These are phyloP conservation scores for Xylaria sp. DNA, from an alignment of 2,329 filamentous ascomycete genomes.

Conservation along the genomic window DNA sequence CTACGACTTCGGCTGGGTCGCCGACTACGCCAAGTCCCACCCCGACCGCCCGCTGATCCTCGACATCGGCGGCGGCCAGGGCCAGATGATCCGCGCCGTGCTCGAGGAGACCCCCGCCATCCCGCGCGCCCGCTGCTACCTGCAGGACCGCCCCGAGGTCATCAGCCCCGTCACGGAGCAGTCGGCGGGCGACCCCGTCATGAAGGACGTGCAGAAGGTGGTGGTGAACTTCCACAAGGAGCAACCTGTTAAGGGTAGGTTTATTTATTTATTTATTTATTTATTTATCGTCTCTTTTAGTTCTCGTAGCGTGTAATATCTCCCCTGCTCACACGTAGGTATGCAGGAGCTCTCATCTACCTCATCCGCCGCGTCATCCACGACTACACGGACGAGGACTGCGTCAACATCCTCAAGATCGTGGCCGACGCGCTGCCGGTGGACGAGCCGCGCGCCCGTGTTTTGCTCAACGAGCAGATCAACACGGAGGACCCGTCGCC, in stretches of 20 bases:
- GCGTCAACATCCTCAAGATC: conserved; percentile 20
- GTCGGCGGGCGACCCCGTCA: conserved; percentile 13
- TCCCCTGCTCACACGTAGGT: no score
- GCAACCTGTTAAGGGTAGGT: conserved; percentile 33
- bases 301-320: no score
- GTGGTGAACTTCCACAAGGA: conserved; percentile 35
- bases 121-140: conserved; percentile 29
- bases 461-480: conserved; percentile 23
- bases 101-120: conserved; percentile 26
- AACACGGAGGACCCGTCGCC: conserved; percentile 15
- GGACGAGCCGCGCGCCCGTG: conserved; percentile 16
- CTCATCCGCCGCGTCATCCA: conserved; percentile 40
- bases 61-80: conserved; percentile 38
- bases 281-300: no score
- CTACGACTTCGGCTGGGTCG: conserved; percentile 32
- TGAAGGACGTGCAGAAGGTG: conserved; percentile 31
- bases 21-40: conserved; percentile 11
- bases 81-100: conserved; percentile 34
- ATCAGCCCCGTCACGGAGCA: conserved; percentile 21
- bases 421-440: conserved; percentile 17
- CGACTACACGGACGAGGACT: conserved; percentile 36
- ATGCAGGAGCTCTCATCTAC: conserved; percentile 36
- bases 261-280: no score
- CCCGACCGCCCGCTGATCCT: conserved; percentile 31
- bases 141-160: conserved; percentile 37